Base-by-base conservation (phyloP, 2,329 filamentous ascomycete species). In the Apiospora phragmitis region DNA sequence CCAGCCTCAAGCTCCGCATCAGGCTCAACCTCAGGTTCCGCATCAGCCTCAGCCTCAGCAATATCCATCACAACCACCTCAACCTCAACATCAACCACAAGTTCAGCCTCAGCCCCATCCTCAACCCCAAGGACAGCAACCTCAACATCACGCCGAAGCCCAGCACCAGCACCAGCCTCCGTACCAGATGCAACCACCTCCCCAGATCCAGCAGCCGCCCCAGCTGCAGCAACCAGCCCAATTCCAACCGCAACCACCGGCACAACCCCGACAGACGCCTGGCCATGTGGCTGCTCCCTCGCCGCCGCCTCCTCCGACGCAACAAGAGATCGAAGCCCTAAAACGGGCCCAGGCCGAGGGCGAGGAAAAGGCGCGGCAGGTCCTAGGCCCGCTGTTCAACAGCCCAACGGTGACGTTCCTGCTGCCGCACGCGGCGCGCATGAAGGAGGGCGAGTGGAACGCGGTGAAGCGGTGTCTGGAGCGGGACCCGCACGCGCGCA, bases 401-500 rank as follows among this genome's bases (percentile, higher is more conserved):
- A 88, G 89, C 21, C 89, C 91, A 0, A 92, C 91, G 0, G 89
- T 93, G 11, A 85, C 89, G 32, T 92, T 94, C 75, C 83, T 95
- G 5, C 83, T 94, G 62, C 88, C 90, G 6, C 90, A 93, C 73
- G 91, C 91, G 0, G 89, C 87, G 26, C 87, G 88, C 67, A 93
- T 93, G 85, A 86, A 90, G 65, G 85, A 88, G n/a, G 83, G 88
- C 21, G 93, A 97, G 77, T 92, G 96, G 88, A 85, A 88, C 70
- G 89, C 96, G 38, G 88, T 98, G 72, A 86, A 88, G 68, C 86
- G 88, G 49, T 91, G 95, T 18, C 85, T 94, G 32, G 87, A 90
- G 67, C 85, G 86, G 14, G 90, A 94, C 69, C 89, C 90, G 0
- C 87, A 86, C 29, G 89, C 93, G 0, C 85, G 89, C 29, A 87